A percentile compares a stretch with the other conserved stretches of the same genome.
Evolutionary conservation across 805 yeast genomes (phyloP).

Genomic region (Candida taoyuanica): DNA sequence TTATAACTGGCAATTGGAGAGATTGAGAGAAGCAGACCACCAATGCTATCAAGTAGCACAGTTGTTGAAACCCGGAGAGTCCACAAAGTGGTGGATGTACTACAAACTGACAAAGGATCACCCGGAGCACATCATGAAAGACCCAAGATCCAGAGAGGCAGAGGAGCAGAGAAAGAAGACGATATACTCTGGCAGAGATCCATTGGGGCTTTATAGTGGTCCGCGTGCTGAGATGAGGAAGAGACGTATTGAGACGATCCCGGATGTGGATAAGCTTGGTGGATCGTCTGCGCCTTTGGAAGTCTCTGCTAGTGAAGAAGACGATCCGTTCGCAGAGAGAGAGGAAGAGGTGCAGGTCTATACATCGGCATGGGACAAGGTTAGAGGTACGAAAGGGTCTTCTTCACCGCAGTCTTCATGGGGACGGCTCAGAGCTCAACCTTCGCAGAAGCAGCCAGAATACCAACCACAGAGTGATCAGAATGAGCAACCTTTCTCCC

Average conservation of each 20-base stretch:
- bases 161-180: slow-evolving; percentile 23
- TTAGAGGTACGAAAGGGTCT: slow-evolving; percentile 29
- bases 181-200: slow-evolving; percentile 35
- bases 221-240: slow-evolving; percentile 24
- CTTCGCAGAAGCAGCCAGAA: slow-evolving; percentile 1
- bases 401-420: slow-evolving; percentile 16
- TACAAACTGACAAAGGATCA: slow-evolving; percentile 47
- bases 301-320: slow-evolving; percentile 6
- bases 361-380: slow-evolving; percentile 35
- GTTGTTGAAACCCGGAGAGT: slow-evolving; percentile 29
- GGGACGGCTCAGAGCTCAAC: slow-evolving; percentile 27
- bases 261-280: slow-evolving; percentile 5
- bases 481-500: no score
- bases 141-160: slow-evolving; percentile 43
- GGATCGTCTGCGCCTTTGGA: neutral
- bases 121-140: slow-evolving; percentile 47
- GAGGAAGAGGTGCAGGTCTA: slow-evolving; percentile 4
- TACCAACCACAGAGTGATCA: no score
- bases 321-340: slow-evolving; percentile 24
- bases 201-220: slow-evolving; percentile 34
- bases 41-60: slow-evolving; percentile 29
- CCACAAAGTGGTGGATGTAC: slow-evolving; percentile 46
- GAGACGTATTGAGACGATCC: slow-evolving; percentile 5
- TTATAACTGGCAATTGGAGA: slow-evolving; percentile 31
- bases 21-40: slow-evolving; percentile 28